Evolutionary conservation across 179 eudicot genomes (phyloP).

Genomic region (Drosera spatulata): DNA sequence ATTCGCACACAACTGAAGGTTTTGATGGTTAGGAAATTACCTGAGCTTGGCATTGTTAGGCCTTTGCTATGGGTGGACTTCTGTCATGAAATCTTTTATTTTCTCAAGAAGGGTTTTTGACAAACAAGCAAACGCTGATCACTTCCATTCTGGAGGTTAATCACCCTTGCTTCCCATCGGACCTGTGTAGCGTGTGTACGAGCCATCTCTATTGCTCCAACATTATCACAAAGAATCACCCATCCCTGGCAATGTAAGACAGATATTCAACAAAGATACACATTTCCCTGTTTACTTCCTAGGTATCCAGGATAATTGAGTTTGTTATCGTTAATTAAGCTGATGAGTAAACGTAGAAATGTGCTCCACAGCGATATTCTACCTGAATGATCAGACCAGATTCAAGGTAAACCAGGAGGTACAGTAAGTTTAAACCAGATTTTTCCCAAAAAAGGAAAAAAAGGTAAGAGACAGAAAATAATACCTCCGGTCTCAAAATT

Average conservation of each 20-base stretch:
- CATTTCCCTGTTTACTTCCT: too few species aligned
- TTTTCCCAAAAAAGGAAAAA: neutral
- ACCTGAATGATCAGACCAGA: too few species aligned
- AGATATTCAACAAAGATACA: neutral
- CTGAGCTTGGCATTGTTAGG: constrained; percentile 16
- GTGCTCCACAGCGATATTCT: neutral
- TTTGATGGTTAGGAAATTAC: constrained; percentile 21
- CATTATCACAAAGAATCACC: constrained; percentile 68
- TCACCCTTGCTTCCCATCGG: constrained; percentile 95
- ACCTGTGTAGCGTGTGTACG: constrained; percentile 67
- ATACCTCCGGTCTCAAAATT: constrained; percentile 93
- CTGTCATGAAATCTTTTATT: constrained; percentile 25
- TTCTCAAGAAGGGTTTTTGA: constrained; percentile 90
- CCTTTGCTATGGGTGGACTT: constrained; percentile 17
- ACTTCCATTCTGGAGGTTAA: constrained; percentile 83
- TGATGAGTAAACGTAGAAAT: neutral
- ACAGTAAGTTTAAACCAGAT: neutral
- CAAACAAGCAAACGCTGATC: constrained; percentile 85
- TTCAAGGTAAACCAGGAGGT: neutral
- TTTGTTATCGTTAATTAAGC: too few species aligned
- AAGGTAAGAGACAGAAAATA: neutral
- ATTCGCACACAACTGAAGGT: neutral
- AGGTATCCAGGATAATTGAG: too few species aligned
- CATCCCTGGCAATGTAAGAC: constrained; percentile 50
- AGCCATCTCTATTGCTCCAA: constrained; percentile 68